phyloP scores from a whole-genome alignment of 202 grass and related monocot species.

The Panicum hallii region DNA sequence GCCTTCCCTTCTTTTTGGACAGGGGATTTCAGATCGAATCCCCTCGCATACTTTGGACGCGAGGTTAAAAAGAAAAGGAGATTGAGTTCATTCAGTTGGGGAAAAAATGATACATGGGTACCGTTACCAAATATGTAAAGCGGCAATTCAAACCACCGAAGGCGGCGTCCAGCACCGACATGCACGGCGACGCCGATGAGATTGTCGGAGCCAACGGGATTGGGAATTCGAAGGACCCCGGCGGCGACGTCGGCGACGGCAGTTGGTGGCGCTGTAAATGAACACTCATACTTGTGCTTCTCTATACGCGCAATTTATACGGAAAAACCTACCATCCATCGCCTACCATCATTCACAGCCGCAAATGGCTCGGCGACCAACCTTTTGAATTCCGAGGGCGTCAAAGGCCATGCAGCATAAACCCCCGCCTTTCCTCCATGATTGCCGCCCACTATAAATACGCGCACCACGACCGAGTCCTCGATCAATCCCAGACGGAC shows the following conservation, averaged over 20 bases:
- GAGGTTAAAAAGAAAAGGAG: background rate
- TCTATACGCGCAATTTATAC: conserved; percentile 18
- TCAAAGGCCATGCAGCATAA: background rate
- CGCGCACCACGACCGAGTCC: background rate
- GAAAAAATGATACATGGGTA: no score
- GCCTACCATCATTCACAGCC: background rate
- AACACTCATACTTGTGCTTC: background rate
- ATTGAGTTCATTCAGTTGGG: no score
- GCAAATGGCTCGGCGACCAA: background rate
- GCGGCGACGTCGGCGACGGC: background rate
- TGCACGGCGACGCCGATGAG: background rate
- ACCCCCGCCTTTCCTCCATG: background rate
- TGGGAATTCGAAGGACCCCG: conserved; percentile 29
- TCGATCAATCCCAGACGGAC: background rate
- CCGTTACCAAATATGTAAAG: no score
- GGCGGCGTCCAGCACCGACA: background rate
- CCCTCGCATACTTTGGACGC: background rate
- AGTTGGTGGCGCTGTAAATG: conserved; percentile 45
- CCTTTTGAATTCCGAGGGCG: conserved; percentile 22
- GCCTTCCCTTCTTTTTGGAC: no score
- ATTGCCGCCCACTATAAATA: conserved; percentile 41
- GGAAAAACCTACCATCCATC: conserved; percentile 38
- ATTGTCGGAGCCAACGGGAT: background rate
- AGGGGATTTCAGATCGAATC: background rate
- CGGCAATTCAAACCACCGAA: background rate